Percentiles rank a stretch among this genome's conserved stretches.
Conservation (phyloP, 2,329 filamentous ascomycete genomes). For the Aspergillus sp. region DNA sequence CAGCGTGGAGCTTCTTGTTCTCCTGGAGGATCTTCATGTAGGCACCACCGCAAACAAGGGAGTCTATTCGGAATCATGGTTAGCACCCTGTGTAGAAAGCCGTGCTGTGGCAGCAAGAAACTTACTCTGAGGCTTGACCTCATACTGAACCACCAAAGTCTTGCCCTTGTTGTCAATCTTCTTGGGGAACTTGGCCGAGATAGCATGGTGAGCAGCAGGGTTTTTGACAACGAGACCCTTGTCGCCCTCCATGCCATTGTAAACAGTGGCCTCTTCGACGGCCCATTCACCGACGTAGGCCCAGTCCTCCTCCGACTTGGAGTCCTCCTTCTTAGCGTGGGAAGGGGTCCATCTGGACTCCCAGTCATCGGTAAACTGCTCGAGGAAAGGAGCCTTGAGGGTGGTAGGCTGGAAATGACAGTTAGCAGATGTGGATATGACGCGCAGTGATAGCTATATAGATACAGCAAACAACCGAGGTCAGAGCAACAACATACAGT, state of each 20-base stretch:
- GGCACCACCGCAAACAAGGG: conserved; percentile 94
- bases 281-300: conserved; percentile 95
- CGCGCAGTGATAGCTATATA: too few relatives aligned
- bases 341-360: conserved; percentile 89
- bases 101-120: conserved; percentile 14
- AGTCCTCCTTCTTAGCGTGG: conserved; percentile 92
- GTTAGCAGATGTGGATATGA: conserved; percentile 10
- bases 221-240: conserved; percentile 98
- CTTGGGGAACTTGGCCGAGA: conserved; percentile 97
- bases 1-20: conserved; percentile 92
- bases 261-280: conserved; percentile 86
- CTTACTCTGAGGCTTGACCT: conserved; percentile 97
- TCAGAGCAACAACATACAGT: conserved; percentile 60
- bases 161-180: conserved; percentile 97
- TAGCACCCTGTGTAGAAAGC: conserved; percentile 25
- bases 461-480: conserved; percentile 7
- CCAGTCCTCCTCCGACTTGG: conserved; percentile 81
- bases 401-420: conserved; percentile 63
- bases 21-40: conserved; percentile 99
- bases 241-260: conserved; percentile 90
- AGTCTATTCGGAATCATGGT: conserved; percentile 54
- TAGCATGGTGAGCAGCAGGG: conserved; percentile 95
- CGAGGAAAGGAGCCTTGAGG: conserved; percentile 89
- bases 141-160: conserved; percentile 95
- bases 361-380: conserved; percentile 98